These are phyloP conservation scores for Pistacia vera DNA, from an alignment of 345 rosid genomes.

Conservation along the genomic window DNA sequence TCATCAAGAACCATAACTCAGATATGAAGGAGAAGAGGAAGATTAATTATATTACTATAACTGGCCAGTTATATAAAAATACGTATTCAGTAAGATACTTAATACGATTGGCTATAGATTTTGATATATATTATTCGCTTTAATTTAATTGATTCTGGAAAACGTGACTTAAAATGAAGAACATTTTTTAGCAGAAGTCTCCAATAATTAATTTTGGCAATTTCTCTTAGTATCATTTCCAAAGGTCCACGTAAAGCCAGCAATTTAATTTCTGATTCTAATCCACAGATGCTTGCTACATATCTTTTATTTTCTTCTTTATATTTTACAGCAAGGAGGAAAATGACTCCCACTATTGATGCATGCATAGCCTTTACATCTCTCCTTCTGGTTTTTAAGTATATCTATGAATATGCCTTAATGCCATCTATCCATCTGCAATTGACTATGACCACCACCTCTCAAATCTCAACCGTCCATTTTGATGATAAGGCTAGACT, in stretches of 20 bases:
- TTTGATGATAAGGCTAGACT: slow-evolving; percentile 31
- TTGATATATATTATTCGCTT: no score
- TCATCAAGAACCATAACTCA: no score
- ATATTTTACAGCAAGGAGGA: not conserved
- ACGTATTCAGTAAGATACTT: no score
- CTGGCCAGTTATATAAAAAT: no score
- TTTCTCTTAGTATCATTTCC: not conserved
- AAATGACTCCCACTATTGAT: slow-evolving; percentile 9
- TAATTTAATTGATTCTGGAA: no score
- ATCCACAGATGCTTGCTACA: not conserved
- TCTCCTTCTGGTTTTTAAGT: not conserved
- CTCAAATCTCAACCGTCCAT: slow-evolving; percentile 27
- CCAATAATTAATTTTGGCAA: not conserved
- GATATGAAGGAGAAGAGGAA: no score
- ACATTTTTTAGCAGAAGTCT: no score
- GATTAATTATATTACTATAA: no score
- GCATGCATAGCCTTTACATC: not conserved
- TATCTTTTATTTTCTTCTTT: not conserved
- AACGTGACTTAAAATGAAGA: no score
- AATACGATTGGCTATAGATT: no score
- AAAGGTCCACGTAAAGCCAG: not conserved
- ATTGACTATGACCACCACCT: slow-evolving; percentile 10
- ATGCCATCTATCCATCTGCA: not conserved
- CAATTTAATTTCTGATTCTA: not conserved
- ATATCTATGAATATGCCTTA: not conserved